Base-by-base conservation (phyloP, 2,329 filamentous ascomycete genomes). In the Chaetomiaceae sp. region DNA sequence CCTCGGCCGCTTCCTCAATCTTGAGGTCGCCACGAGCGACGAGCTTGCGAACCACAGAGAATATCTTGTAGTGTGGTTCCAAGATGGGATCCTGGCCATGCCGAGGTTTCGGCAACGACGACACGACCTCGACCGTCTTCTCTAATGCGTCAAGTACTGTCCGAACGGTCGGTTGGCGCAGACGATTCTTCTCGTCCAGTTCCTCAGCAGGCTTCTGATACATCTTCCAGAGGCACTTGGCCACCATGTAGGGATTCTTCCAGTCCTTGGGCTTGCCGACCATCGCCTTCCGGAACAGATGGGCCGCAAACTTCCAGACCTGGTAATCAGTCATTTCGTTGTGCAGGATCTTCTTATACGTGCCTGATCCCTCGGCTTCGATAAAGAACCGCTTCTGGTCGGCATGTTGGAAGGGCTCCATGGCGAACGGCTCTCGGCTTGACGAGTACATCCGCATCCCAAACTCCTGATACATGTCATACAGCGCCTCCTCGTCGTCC, bases 11-110 rank as follows among this genome's bases (percentile, higher is more conserved):
- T 14, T 75, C 72, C 40, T 73, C 68, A n/a, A 70, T 68, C 2
- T 68, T 55, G 5, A 82, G 59, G 25, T 79, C 74, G 13, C 70
- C 68, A 13, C 72, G 70, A 30, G 73, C 73, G 14, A 95, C 86
- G 20, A 96, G 76, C 66, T 96, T 96, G 70, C 95, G 83, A 6
- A 90, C 71, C 19, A 93, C 73, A 2, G 87, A 86, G 31, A 93
- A 79, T 17, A 96, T 84, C 70, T 95, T 96, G 74, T 95, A 96
- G 65, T 96, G 90, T 3, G 91, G 91, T 65, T 96, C 91, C 14
- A 96, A 77, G 20, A 95, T 84, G 0, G 88, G 89, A 54, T 96
- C 89, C 53, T 71, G 72, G 17, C 77, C 83, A 63, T 75, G 72
- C 13, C 78, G 71, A 4, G 77, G 77, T 56, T 81, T 81, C 23